phyloP scores from a whole-genome alignment of 73 alveolate species.

The Tetrahymena thermophila region DNA sequence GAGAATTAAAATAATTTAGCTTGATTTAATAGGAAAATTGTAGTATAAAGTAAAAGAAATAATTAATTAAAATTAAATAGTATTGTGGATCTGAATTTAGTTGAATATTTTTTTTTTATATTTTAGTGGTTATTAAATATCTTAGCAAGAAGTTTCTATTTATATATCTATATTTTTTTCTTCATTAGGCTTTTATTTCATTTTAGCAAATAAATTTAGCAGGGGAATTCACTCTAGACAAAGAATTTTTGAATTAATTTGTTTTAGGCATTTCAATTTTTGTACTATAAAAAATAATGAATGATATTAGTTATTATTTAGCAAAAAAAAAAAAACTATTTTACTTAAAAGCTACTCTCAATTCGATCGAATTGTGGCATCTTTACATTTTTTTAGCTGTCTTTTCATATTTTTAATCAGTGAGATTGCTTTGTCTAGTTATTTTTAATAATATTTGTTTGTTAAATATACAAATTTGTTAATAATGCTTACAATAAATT shows the following conservation, averaged over 20 bases:
- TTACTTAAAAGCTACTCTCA: background rate
- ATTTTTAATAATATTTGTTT: background rate
- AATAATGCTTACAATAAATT: background rate
- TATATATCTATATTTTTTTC: background rate
- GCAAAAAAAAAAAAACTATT: too few species aligned
- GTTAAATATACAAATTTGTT: background rate
- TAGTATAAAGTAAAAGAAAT: background rate
- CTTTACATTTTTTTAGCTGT: background rate
- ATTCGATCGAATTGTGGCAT: background rate
- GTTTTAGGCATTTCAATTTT: background rate
- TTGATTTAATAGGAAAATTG: background rate
- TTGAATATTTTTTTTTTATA: too few species aligned
- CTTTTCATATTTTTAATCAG: background rate
- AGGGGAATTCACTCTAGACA: background rate
- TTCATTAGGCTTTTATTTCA: background rate
- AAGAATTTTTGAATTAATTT: background rate
- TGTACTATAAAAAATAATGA: background rate
- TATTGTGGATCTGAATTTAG: too few species aligned
- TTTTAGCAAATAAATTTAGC: background rate
- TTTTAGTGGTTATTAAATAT: background rate
- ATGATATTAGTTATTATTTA: too few species aligned
- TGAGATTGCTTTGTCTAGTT: background rate
- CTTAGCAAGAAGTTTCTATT: background rate
- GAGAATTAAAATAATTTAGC: too few species aligned
- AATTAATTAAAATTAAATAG: too few species aligned